A percentile compares a stretch with the other conserved stretches of the same genome.
Conservation (phyloP, 352 stramenopile genomes). For the Globisporangium abappressorium region DNA sequence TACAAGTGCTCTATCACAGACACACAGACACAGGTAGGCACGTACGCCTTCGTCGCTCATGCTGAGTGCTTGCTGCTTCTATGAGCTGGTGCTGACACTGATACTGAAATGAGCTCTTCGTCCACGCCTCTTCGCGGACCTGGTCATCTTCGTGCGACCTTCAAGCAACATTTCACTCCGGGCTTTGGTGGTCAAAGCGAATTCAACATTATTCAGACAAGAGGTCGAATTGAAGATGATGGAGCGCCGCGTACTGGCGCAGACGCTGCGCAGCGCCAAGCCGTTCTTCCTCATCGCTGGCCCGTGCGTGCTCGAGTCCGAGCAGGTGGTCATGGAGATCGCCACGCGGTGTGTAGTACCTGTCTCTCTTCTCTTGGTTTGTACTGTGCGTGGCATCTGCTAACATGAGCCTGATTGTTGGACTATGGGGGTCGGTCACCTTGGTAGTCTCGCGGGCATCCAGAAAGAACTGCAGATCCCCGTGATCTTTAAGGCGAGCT, state of each 20-base stretch:
- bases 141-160: background rate
- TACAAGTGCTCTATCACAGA: no score
- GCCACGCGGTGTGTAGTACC: constrained; percentile 41
- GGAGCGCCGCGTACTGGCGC: constrained; percentile 47
- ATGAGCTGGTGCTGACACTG: background rate
- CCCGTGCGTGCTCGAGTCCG: constrained; percentile 77
- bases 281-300: constrained; percentile 87
- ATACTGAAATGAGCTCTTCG: constrained; percentile 4
- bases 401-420: background rate
- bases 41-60: constrained; percentile 58
- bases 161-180: background rate
- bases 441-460: constrained; percentile 47
- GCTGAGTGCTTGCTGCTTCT: background rate
- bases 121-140: constrained; percentile 20
- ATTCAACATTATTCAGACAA: background rate
- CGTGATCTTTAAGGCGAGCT: constrained; percentile 88
- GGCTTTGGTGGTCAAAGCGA: background rate
- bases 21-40: background rate
- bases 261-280: constrained; percentile 46
- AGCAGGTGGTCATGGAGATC: constrained; percentile 64
- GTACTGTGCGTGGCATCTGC: background rate
- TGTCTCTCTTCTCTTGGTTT: background rate
- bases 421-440: background rate
- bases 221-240: constrained; percentile 16
- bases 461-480: constrained; percentile 62